phyloP scores from a whole-genome alignment of 2,329 filamentous ascomycete genomes.

The Cladosporium sp. region DNA sequence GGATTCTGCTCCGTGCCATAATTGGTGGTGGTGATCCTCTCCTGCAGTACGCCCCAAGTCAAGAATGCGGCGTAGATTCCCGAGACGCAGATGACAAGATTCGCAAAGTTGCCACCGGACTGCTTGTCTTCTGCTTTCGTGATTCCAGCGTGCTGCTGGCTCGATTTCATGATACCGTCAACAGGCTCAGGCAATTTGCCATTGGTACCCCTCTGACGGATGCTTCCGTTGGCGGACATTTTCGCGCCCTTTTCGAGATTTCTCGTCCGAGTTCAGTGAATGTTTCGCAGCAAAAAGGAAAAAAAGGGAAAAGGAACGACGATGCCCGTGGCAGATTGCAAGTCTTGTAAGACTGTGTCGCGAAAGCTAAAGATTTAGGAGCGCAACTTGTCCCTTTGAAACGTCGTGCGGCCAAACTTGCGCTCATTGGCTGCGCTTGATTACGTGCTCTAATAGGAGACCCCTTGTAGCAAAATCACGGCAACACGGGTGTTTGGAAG shows the following conservation, averaged over 20 bases:
- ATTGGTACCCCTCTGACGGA: conserved; percentile 24
- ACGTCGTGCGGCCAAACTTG: neutral
- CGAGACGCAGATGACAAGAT: conserved; percentile 80
- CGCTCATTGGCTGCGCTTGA: conserved; percentile 2
- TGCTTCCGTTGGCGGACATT: conserved; percentile 22
- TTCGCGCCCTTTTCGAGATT: no score
- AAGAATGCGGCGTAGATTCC: conserved; percentile 99
- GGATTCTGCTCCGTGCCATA: conserved; percentile 62
- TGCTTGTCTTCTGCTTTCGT: conserved; percentile 16
- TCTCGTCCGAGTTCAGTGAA: no score
- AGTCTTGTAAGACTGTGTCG: neutral
- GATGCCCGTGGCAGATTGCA: neutral
- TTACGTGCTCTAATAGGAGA: conserved; percentile 2
- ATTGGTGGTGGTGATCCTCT: conserved; percentile 89
- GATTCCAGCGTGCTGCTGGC: conserved; percentile 24
- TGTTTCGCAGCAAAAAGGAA: neutral
- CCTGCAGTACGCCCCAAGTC: conserved; percentile 94
- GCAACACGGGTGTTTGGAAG: neutral
- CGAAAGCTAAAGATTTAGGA: neutral
- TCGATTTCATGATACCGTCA: conserved; percentile 19
- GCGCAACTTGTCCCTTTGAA: conserved; percentile 7
- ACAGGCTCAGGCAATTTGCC: conserved; percentile 19
- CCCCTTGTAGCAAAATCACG: neutral
- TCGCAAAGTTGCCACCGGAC: conserved; percentile 39
- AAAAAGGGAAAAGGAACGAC: neutral